phyloP scores from a whole-genome alignment of 2,329 filamentous ascomycete genomes.

The Diplodia intermedia region DNA sequence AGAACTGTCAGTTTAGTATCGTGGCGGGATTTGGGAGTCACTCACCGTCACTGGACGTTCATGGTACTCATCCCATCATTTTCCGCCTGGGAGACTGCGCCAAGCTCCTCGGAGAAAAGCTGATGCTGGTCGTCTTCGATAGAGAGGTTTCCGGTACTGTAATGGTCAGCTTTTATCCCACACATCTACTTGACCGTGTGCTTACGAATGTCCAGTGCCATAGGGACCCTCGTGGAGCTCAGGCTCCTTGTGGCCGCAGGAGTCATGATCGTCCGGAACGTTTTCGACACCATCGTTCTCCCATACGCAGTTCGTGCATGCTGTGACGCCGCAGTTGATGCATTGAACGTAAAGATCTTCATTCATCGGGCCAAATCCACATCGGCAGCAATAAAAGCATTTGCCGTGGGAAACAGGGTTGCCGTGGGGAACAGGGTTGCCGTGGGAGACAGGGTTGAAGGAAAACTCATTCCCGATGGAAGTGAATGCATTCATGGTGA shows the following conservation, averaged over 20 bases:
- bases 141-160: not conserved
- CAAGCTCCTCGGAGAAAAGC: not conserved
- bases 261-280: not conserved
- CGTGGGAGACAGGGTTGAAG: not conserved
- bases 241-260: not conserved
- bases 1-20: not conserved
- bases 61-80: not conserved
- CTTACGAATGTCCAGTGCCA: not conserved
- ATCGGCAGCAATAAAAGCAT: slow-evolving; percentile 10
- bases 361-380: slow-evolving; percentile 14
- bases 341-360: not conserved
- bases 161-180: not conserved
- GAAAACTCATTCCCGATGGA: not conserved
- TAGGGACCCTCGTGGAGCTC: not conserved
- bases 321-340: not conserved
- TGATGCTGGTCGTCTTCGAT: not conserved
- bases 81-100: not conserved
- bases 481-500: not conserved
- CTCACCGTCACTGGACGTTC: not conserved
- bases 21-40: not conserved
- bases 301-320: not conserved
- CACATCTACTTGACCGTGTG: not conserved
- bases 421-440: not conserved
- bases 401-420: not conserved
- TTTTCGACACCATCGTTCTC: not conserved